phyloP scores from a whole-genome alignment of 352 stramenopile species.

The Halophytophthora polymorphica region DNA sequence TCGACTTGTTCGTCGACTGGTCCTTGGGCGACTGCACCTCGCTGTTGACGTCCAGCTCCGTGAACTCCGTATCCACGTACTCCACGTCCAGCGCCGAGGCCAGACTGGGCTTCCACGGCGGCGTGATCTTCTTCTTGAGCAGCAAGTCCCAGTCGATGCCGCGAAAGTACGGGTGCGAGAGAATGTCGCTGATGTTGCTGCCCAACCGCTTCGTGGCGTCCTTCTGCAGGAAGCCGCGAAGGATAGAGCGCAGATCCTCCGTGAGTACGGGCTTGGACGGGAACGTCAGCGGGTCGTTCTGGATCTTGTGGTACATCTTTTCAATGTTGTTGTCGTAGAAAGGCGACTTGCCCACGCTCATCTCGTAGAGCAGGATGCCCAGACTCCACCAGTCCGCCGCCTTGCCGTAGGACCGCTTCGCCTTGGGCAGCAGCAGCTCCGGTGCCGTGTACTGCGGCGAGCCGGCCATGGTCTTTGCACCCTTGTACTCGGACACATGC shows the following conservation, averaged over 20 bases:
- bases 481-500: slow-evolving; percentile 88
- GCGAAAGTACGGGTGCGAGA: slow-evolving; percentile 77
- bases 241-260: slow-evolving; percentile 76
- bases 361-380: slow-evolving; percentile 91
- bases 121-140: slow-evolving; percentile 78
- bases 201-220: slow-evolving; percentile 84
- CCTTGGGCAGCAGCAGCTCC: slow-evolving; percentile 79
- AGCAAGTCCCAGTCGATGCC: slow-evolving; percentile 84
- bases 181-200: slow-evolving; percentile 85
- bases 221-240: slow-evolving; percentile 83
- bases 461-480: slow-evolving; percentile 86
- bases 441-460: slow-evolving; percentile 87
- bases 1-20: slow-evolving; percentile 66
- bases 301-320: slow-evolving; percentile 93
- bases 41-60: slow-evolving; percentile 73
- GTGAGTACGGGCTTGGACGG: slow-evolving; percentile 64
- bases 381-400: slow-evolving; percentile 89
- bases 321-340: slow-evolving; percentile 94
- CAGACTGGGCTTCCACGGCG: slow-evolving; percentile 85
- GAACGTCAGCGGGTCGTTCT: slow-evolving; percentile 83
- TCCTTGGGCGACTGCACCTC: slow-evolving; percentile 86
- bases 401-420: slow-evolving; percentile 86
- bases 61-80: slow-evolving; percentile 86
- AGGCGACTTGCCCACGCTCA: slow-evolving; percentile 90
- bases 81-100: slow-evolving; percentile 81